These are phyloP conservation scores for Basidiobolus heterosporus DNA, from an alignment of 371 early-diverging fungal species.

Conservation along the genomic window DNA sequence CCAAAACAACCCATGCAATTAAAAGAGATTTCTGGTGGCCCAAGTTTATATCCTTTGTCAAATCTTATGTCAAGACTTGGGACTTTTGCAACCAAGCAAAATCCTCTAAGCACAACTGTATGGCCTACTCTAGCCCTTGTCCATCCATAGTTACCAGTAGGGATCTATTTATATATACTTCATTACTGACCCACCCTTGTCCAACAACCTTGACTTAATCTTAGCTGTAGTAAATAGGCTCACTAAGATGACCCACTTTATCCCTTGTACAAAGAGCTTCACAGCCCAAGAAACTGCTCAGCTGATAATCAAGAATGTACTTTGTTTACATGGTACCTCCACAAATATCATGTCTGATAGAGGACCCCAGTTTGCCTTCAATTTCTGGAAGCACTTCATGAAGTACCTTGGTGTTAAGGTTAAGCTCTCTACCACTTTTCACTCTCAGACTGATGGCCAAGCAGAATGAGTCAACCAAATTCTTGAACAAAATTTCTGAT, in stretches of 20 bases:
- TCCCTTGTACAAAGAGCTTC: slow-evolving; percentile 2
- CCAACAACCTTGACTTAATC: slow-evolving; percentile 15
- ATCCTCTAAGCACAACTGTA: slow-evolving; percentile 8
- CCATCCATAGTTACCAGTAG: slow-evolving; percentile 2
- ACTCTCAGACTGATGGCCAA: slow-evolving; percentile 35
- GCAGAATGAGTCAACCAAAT: slow-evolving; percentile 27
- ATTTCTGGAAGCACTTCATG: slow-evolving; percentile 12
- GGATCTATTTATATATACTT: slow-evolving; percentile 10
- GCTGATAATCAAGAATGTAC: slow-evolving; percentile 6
- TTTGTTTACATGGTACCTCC: slow-evolving; percentile 9
- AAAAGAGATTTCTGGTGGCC: slow-evolving; percentile 19
- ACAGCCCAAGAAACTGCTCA: slow-evolving; percentile 5
- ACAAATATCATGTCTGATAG: slow-evolving; percentile 6
- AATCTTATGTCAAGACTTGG: slow-evolving; percentile 19
- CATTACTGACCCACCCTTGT: slow-evolving; percentile 6
- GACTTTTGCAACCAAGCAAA: slow-evolving; percentile 20
- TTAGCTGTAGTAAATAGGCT: slow-evolving; percentile 24
- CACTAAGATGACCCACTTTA: slow-evolving; percentile 18
- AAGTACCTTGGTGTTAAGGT: slow-evolving; percentile 11
- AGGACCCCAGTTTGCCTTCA: slow-evolving; percentile 16
- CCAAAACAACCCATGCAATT: slow-evolving; percentile 19
- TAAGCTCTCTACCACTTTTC: slow-evolving; percentile 18
- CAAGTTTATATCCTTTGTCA: slow-evolving; percentile 12
- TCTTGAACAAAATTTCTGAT: slow-evolving; percentile 26
- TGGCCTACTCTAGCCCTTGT: slow-evolving; percentile 20